phyloP scores from a whole-genome alignment of 176 grass and related monocot genomes.

The Puya raimondii region DNA sequence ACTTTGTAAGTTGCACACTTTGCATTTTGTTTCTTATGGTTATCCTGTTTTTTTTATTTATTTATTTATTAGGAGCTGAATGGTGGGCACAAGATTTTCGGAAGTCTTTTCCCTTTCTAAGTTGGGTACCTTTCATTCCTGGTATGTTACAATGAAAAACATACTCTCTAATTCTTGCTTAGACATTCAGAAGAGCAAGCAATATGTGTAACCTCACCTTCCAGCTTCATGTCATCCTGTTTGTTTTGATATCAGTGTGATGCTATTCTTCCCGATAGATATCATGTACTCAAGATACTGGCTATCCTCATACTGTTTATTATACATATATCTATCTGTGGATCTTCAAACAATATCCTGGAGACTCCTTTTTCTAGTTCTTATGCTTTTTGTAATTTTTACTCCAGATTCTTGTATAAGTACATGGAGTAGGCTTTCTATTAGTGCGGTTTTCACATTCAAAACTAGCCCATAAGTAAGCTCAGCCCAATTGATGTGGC shows the following conservation, averaged over 20 bases:
- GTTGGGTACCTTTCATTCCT: constrained; percentile 70
- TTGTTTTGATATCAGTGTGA: neutral
- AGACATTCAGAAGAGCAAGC: neutral
- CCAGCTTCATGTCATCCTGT: neutral
- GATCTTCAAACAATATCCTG: too few relatives aligned
- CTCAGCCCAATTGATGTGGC: too few relatives aligned
- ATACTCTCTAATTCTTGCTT: neutral
- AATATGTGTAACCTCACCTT: neutral
- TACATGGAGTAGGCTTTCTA: too few relatives aligned
- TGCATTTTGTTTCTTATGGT: neutral
- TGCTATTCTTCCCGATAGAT: too few relatives aligned
- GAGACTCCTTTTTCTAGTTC: too few relatives aligned
- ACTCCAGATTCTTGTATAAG: too few relatives aligned
- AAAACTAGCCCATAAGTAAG: too few relatives aligned
- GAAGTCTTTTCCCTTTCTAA: constrained; percentile 65
- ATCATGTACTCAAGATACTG: too few relatives aligned
- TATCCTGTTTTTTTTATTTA: neutral
- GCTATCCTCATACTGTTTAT: too few relatives aligned
- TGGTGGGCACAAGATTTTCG: constrained; percentile 99
- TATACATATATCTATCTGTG: too few relatives aligned
- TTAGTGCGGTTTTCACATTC: too few relatives aligned
- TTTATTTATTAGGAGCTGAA: constrained; percentile 62
- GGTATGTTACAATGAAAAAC: constrained; percentile 30
- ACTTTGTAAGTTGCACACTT: neutral
- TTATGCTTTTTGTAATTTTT: too few relatives aligned